These are phyloP conservation scores for Quercus berberidifolia DNA, from an alignment of 306 rosid species.

Conservation along the genomic window DNA sequence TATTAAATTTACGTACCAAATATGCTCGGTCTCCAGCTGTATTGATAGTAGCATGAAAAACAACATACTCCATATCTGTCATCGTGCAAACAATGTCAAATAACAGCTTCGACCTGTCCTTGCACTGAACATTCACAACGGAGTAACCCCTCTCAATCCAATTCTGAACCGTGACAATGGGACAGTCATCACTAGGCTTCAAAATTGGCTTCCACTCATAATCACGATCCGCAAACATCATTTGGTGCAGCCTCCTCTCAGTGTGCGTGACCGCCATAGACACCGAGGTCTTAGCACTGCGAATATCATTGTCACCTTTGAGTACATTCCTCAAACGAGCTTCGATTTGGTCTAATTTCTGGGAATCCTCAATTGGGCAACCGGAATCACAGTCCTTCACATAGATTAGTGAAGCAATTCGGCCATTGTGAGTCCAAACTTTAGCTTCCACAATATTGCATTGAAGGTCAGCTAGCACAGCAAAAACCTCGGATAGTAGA, in stretches of 20 bases:
- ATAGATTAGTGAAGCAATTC: slow-evolving; percentile 74
- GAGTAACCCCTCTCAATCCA: slow-evolving; percentile 87
- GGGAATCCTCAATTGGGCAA: slow-evolving; percentile 64
- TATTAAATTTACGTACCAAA: slow-evolving; percentile 46
- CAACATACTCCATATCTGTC: slow-evolving; percentile 92
- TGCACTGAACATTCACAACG: slow-evolving; percentile 81
- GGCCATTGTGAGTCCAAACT: slow-evolving; percentile 96
- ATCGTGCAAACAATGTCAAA: slow-evolving; percentile 83
- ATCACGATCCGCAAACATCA: slow-evolving; percentile 92
- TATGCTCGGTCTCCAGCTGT: slow-evolving; percentile 50
- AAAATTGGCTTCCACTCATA: slow-evolving; percentile 70
- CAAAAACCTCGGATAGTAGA: slow-evolving; percentile 88
- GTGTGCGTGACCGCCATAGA: slow-evolving; percentile 63
- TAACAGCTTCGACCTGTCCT: slow-evolving; percentile 72
- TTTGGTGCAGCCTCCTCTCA: slow-evolving; percentile 91
- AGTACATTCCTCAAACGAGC: slow-evolving; percentile 76
- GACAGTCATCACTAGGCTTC: slow-evolving; percentile 35
- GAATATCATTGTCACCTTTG: slow-evolving; percentile 76
- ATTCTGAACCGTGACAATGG: slow-evolving; percentile 68
- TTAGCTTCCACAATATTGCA: slow-evolving; percentile 90
- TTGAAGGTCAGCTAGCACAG: slow-evolving; percentile 78
- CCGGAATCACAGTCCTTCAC: slow-evolving; percentile 70
- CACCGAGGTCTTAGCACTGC: slow-evolving; percentile 73
- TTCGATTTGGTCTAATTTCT: slow-evolving; percentile 56
- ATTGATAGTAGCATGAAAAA: slow-evolving; percentile 82